A percentile compares a stretch with the other conserved stretches of the same genome.
Conservation (phyloP, 2,329 filamentous ascomycete genomes). For the Cladosporium phlei region DNA sequence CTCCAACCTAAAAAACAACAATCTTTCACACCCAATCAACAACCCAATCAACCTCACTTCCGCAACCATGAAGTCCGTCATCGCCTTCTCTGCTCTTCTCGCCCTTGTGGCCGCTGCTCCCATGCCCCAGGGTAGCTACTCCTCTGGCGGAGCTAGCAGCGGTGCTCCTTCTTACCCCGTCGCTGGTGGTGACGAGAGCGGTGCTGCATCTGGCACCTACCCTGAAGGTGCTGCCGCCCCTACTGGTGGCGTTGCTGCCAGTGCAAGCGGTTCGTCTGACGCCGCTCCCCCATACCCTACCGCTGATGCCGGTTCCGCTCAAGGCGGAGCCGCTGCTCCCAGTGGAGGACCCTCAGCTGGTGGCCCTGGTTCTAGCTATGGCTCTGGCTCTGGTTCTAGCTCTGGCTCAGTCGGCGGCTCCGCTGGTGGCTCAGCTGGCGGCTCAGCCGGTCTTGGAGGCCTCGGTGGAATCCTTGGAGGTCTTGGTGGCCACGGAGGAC, state of each 20-base stretch:
- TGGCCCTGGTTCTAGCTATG: background rate
- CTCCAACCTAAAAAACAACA: background rate
- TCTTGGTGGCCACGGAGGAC: too few relatives aligned
- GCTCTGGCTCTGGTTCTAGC: background rate
- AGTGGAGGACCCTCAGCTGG: background rate
- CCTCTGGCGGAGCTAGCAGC: background rate
- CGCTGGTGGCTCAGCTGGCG: background rate
- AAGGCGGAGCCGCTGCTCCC: background rate
- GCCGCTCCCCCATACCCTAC: conserved; percentile 3
- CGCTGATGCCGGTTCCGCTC: background rate
- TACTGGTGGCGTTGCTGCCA: background rate
- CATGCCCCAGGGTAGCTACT: conserved; percentile 7
- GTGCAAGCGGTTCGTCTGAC: background rate
- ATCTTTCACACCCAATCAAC: background rate
- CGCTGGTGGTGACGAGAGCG: background rate
- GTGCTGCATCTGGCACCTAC: background rate
- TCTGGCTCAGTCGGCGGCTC: background rate
- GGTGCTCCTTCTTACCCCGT: background rate
- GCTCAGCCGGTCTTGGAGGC: background rate
- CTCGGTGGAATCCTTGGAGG: background rate
- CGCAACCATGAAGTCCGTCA: conserved; percentile 12
- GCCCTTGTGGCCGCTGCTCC: conserved; percentile 12
- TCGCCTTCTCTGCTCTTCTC: conserved; percentile 12
- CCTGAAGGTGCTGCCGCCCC: conserved; percentile 8
- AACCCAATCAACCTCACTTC: background rate